Conservation (phyloP, 2,329 filamentous ascomycete genomes). For the Aspergillus intermedius region DNA sequence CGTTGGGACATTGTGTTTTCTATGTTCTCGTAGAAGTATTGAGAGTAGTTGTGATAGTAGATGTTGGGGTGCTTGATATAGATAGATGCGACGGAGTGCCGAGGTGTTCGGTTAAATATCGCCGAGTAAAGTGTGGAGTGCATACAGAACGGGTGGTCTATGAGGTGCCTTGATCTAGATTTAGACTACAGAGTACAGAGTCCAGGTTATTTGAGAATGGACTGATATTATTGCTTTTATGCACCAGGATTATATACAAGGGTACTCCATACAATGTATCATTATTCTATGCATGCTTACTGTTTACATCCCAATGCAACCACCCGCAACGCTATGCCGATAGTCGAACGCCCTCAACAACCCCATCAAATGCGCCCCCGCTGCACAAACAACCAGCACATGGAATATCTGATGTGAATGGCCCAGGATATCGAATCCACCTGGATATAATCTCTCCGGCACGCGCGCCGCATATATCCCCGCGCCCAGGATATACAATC, state of each 20-base stretch:
- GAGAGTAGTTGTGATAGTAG: background rate
- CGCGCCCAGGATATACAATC: conserved; percentile 79
- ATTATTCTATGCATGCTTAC: background rate
- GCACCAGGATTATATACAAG: background rate
- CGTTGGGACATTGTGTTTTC: conserved; percentile 42
- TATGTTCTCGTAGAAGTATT: background rate
- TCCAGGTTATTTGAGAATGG: no score
- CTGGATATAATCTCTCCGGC: conserved; percentile 73
- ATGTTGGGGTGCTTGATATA: conserved; percentile 1
- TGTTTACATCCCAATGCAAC: conserved; percentile 34
- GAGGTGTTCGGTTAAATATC: background rate
- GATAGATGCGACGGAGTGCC: background rate
- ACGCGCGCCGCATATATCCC: conserved; percentile 76
- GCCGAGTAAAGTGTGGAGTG: conserved; percentile 14
- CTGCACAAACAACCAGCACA: conserved; percentile 76
- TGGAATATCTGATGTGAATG: conserved; percentile 97
- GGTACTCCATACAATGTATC: background rate
- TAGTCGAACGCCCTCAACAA: conserved; percentile 81
- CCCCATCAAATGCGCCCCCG: conserved; percentile 71
- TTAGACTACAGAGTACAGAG: no score
- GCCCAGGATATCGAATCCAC: conserved; percentile 81
- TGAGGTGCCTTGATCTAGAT: no score
- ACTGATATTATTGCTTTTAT: no score
- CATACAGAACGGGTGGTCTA: no score
- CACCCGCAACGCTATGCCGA: conserved; percentile 59